Evolutionary conservation across 2,329 filamentous ascomycete genomes (phyloP), one percentile per base, ranked within the genome.

Genomic region (Byssothecium circinans): DNA sequence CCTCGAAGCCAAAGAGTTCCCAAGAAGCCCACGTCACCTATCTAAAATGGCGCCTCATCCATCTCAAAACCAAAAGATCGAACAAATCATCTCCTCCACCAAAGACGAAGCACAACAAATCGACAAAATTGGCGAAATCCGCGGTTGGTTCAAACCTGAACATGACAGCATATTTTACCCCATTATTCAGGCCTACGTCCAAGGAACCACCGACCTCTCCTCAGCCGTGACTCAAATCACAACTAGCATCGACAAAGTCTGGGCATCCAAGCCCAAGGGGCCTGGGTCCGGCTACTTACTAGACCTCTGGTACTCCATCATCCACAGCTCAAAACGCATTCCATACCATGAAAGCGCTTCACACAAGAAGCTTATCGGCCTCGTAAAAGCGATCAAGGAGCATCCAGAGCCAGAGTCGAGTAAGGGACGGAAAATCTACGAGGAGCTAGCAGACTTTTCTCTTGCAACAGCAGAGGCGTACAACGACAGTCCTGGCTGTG

Each of bases 271-370:
- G n/a, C n/a, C n/a, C n/a, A n/a, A n/a, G n/a, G n/a, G n/a, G n/a
- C n/a, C n/a, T n/a, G n/a, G n/a, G n/a, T n/a, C n/a, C n/a, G n/a
- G n/a, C n/a, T n/a, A 29, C 17, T 61, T 56, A 38, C 35, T 56
- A 29, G 60, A 65, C 25, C 45, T 69, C 2, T 68, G 62, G 60
- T 64, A 64, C 47, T 64, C 61, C 42, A 45, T 69, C 40, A 55
- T 69, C 8, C 66, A 70, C 39, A 57, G 63, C 1, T 58, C 65
- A 23, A 62, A 58, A 44, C 52, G 60, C 2, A 60, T 57, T 6
- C 36, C 58, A 1, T 66, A 53, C 46, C 47, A 41, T 3, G 27
- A 58, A 2, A 33, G 49, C 14, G 18, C 33, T 17, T n/a, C 12
- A 1, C 63, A 64, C 25, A 27, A 47, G 10, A 55, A 53, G 35